Evolutionary conservation across 768 basidiomycete genomes (phyloP), one percentile per base, ranked within the genome.

Genomic region (Boletus bicolor): DNA sequence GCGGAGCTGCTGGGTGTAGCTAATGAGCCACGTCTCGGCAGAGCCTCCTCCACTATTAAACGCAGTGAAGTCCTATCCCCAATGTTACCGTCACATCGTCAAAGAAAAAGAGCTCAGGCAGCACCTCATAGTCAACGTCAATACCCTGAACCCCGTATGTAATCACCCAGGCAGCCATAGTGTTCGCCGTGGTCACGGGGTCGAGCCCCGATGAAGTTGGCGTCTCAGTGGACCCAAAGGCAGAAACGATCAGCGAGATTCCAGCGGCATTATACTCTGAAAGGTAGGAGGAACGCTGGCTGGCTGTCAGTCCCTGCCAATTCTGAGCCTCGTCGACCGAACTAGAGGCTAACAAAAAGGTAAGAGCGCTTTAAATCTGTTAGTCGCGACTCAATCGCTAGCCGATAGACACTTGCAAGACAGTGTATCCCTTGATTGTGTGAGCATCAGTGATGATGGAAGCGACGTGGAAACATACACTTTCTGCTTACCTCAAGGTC

Each of bases 221-320:
- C 0, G 71, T 66, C 52, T 68, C 63, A 11, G 70, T 71, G 7
- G 78, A 73, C 7, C 81, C 80, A 61, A 85, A 84, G 1, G 73
- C 75, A 42, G 82, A 81, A 5, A 84, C 83, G 54, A 85, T 75
- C 28, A 85, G 64, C 43, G 78, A 78, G 64, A 84, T 82, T 7
- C 83, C 82, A 15, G 81, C 81, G 0, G 76, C 75, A 15, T 68
- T 68, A 53, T 85, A 85, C 54, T 79, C 73, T 1, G 76, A 61
- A 54, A 81, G 71, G 61, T 81, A 75, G 7, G 72, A 42, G 6
- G 74, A 57, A 21, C 78, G 76, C 37, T 78, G 60, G 28, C 61
- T 60, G 1, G 72, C 67, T 1, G 73, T 67, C 6, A 81, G 66
- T 24, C 54, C 59, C 11, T 73, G 64, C 80, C 80, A 81, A 60